Conservation (phyloP, 2,329 filamentous ascomycete species). For the Colletotrichum musicola region DNA sequence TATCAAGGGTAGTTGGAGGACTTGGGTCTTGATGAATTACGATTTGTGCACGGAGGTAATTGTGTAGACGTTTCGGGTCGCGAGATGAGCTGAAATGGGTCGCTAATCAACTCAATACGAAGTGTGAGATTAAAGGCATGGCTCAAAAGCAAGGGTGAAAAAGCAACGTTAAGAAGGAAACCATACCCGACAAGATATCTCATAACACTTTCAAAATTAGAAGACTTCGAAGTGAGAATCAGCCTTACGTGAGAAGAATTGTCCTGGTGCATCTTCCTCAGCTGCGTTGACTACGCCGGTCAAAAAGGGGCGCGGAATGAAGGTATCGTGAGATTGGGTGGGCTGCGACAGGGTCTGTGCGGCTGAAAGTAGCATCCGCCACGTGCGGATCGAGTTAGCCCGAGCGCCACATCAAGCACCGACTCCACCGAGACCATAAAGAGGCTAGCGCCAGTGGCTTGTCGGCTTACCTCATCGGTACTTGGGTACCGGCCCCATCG, state of each 20-base stretch:
- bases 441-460: not conserved
- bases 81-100: not conserved
- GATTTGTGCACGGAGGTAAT: not conserved
- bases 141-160: not conserved
- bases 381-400: not conserved
- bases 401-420: not conserved
- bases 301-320: not conserved
- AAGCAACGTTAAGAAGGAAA: not conserved
- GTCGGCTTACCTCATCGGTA: not conserved
- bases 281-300: too few species aligned
- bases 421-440: too few species aligned
- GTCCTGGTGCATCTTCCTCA: not conserved
- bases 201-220: too few species aligned
- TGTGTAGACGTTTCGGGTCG: too few species aligned
- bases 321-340: slow-evolving; percentile 6
- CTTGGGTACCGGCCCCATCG: not conserved
- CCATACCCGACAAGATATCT: not conserved
- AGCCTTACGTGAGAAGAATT: too few species aligned
- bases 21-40: not conserved
- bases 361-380: not conserved
- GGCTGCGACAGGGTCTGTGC: not conserved
- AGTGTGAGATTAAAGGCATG: not conserved
- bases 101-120: not conserved
- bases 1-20: too few species aligned
- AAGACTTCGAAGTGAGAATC: too few species aligned